A percentile compares a stretch with the other conserved stretches of the same genome.
Conservation (phyloP, 768 basidiomycete species). For the Neoboletus brunneissimus region DNA sequence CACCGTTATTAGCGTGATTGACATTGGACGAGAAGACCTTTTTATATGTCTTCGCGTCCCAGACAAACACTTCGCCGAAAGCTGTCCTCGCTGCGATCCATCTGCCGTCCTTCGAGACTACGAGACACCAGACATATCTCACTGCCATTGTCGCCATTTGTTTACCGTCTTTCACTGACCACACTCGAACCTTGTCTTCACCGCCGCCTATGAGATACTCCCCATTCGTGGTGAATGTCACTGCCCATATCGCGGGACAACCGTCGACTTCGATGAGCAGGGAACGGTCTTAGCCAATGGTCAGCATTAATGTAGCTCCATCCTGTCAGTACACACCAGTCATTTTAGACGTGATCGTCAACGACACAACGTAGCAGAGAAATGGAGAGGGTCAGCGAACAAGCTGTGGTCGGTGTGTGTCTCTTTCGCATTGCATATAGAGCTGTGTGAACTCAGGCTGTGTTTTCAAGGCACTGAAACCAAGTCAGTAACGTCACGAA, state of each 20-base stretch:
- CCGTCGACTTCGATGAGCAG: no score
- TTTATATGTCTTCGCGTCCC: not conserved
- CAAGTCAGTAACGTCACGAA: no score
- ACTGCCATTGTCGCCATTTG: no score
- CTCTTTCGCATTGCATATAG: not conserved
- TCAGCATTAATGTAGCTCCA: not conserved
- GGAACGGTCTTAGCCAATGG: no score
- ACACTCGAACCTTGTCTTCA: no score
- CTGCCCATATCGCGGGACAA: no score
- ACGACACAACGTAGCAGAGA: not conserved
- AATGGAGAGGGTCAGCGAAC: not conserved
- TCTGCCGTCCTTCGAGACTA: not conserved
- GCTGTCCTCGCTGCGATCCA: not conserved
- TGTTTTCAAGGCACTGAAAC: no score
- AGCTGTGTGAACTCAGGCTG: no score
- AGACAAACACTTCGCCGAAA: fast-evolving
- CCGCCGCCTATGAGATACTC: no score
- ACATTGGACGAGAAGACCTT: not conserved
- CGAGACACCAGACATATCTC: not conserved
- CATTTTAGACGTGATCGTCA: not conserved
- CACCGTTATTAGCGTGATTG: not conserved
- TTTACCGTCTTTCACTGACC: no score
- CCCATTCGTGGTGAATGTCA: not conserved
- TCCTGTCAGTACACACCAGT: not conserved
- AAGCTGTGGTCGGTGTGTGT: not conserved